Base-by-base conservation (phyloP, 176 grass and related monocot genomes). In the Leersia perrieri region DNA sequence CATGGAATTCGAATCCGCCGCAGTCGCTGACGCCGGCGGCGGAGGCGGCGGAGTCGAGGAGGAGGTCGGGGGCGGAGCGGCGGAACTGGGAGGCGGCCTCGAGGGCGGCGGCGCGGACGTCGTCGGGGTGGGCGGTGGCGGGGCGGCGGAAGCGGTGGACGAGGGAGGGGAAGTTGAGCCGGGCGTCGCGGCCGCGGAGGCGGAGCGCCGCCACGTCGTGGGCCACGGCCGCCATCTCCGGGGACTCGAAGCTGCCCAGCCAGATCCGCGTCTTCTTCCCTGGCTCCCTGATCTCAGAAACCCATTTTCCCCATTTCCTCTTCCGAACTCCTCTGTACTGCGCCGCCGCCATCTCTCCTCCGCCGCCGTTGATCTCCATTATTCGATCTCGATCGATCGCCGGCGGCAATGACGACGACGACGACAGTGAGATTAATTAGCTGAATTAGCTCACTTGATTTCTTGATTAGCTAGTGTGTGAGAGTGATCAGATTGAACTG, bases 251-350 rank as follows among this genome's bases (percentile, higher is more conserved):
- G 77, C 95, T 98, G 18, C 95, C 95, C 3, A 98, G 90, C 95
- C 95, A 98, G 72, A 98, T 98, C 63, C 95, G 85, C 25, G 92
- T 89, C 86, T 98, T 98, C 90, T 98, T 98, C 42, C 95, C 95
- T 9, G 95, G 95, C 80, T 98, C 95, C n/a, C 94, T 87, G 79
- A 97, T 97, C 82, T 97, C 94, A 0, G 94, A 97, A 62, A 97
- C 94, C 87, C 90, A 97, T 47, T 92, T 97, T 2, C 94, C 94
- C 94, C 94, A 97, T 83, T 97, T 97, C 80, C 94, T 71, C 94
- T 97, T 97, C 75, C 95, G 74, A 76, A 98, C 95, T 12, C 95
- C 95, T 0, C 90, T 70, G 80, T 91, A 98, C 78, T 92, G 89
- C 66, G 57, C 69, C 2, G 45, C 73, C 22, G 60, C 73, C 22